Evolutionary conservation across 2,329 filamentous ascomycete genomes (phyloP).

Genomic region (Xylariaceae sp.): DNA sequence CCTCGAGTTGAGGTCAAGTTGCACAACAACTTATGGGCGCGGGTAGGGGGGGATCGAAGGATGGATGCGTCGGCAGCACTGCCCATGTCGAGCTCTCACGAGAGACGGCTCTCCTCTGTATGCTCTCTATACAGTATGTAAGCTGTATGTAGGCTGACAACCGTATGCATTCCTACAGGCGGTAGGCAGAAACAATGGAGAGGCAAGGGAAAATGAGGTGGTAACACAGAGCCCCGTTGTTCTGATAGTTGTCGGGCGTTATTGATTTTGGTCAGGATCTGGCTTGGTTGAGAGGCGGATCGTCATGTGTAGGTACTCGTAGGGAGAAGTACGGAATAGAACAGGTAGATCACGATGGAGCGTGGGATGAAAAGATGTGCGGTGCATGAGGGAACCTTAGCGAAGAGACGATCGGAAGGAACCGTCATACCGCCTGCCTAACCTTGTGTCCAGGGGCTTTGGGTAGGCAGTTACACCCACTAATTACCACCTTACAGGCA

Average conservation of each 20-base stretch:
- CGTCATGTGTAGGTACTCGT: background rate
- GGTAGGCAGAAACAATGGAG: slow-evolving; percentile 3
- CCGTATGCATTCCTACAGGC: slow-evolving; percentile 9
- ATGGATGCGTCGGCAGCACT: slow-evolving; percentile 15
- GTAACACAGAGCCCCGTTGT: slow-evolving; percentile 16
- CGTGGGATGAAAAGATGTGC: too few species aligned
- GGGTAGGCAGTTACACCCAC: too few species aligned
- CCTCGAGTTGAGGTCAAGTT: slow-evolving; percentile 13
- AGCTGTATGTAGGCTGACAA: slow-evolving; percentile 19
- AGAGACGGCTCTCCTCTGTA: slow-evolving; percentile 2
- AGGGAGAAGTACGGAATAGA: background rate
- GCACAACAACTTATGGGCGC: slow-evolving; percentile 15
- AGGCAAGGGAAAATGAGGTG: slow-evolving; percentile 2
- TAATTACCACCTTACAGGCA: too few species aligned
- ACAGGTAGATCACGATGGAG: too few species aligned
- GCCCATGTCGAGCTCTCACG: slow-evolving; percentile 10
- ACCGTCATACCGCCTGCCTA: too few species aligned
- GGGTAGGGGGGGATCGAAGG: slow-evolving; percentile 3
- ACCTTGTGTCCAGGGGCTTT: too few species aligned
- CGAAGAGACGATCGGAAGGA: too few species aligned
- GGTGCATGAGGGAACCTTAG: too few species aligned
- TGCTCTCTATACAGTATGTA: background rate
- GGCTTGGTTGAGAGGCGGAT: slow-evolving; percentile 4
- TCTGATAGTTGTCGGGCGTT: slow-evolving; percentile 10
- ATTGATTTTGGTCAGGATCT: background rate